Base-by-base conservation (phyloP, 768 basidiomycete species). In the Russula olivacea region DNA sequence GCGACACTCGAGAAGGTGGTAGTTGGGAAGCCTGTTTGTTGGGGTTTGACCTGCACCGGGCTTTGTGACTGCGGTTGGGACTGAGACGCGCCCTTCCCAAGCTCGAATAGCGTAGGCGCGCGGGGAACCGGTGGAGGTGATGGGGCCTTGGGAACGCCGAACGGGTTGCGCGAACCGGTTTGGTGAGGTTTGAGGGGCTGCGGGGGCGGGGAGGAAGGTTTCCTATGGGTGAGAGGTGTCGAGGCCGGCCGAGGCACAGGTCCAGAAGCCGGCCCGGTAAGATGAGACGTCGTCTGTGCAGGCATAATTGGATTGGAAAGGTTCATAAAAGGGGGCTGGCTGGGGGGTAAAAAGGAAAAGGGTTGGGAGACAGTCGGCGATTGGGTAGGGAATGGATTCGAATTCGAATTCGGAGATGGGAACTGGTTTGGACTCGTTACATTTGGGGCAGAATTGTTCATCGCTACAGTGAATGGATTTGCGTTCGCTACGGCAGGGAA, bases 121-220 rank as follows among this genome's bases (percentile, higher is more conserved):
- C 86, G 89, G 1, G 91, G 89, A 30, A 90, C 78, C 17, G 89
- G 85, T 1, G 86, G 82, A 17, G 67, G 65, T 45, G 77, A 75
- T 25, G 83, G 76, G 10, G 80, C 79, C 6, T 81, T 78, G 4
- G 90, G 83, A 34, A 84, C 82, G 7, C 93, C 95, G 66, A 99
- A 99, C 3, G 97, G 97, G 79, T 99, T 99, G 68, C 85, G 86
- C 8, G 92, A 91, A 30, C 97, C 96, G 3, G 97, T 99, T 72
- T 89, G 85, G 72, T 98, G 95, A 7, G 93, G 80, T 69, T 84
- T 86, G 30, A 98, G 81, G 8, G 86, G 84, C 69, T 87, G 84
- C 2, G 80, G 77, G 3, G 76, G 67, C 41, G 81, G 79, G 5
- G 81, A 80, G 7, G 67, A 62, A 2, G 80, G 76, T 7, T 70